Base-by-base conservation (phyloP, 176 grass and related monocot species). In the Zoysia pacifica region DNA sequence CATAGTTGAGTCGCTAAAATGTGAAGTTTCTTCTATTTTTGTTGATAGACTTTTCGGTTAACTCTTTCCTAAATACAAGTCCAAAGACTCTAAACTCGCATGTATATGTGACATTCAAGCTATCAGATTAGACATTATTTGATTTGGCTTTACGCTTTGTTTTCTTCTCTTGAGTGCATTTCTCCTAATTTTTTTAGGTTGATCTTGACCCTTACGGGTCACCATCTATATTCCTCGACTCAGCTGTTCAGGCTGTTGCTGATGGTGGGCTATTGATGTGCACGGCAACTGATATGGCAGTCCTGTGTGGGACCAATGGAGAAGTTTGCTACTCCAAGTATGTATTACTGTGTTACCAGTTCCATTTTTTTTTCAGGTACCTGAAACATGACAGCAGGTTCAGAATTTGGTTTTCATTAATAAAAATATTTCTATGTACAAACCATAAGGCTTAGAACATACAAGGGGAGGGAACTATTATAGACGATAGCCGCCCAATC, bases 261-360 rank as follows among this genome's bases (percentile, higher is more conserved):
- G 92, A 99, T 86, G 96, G 96, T 38, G 96, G 96, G 13, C 65
- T 99, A 42, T 78, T 99, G 58, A 93, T 99, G 92, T 99, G 96
- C 48, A 95, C 92, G 40, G 96, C 96, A 76, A 99, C 96, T 84
- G 96, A 99, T 85, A 82, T 99, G 93, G 96, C 96, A 45, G 96
- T 99, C 72, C 86, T 99, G 6, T 99, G 96, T 87, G 90, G 96
- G 37, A 84, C 85, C 54, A 99, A 92, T 86, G 92, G 86, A 74
- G 90, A 95, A 83, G 96, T 95, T 83, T 99, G 96, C 77, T 89
- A 95, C 88, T 90, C 96, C 76, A 99, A 99, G 96, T 99, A 82
- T 74, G 96, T 68, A 2, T 65, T n/a, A 8, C 44, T 39, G 6
- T 40, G 55, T 40, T 69, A 41, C 66, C 5, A 61, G 5, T 74